Evolutionary conservation across 805 yeast genomes (phyloP).

Genomic region (Yarrowia alimentaria): DNA sequence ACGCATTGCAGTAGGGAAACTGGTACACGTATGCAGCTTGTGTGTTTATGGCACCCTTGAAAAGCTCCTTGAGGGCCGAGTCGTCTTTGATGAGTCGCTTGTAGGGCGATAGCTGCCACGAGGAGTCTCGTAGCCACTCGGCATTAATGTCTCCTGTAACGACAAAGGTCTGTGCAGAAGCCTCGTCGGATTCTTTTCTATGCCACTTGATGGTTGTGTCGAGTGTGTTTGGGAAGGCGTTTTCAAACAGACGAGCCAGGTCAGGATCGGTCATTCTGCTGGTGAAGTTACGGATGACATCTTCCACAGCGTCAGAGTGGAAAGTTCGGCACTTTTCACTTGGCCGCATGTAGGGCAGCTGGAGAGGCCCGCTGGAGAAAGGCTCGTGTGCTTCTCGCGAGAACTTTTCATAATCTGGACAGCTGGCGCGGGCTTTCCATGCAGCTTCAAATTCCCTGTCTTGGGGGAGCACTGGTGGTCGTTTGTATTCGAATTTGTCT

Average conservation of each 20-base stretch:
- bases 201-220: constrained; percentile 87
- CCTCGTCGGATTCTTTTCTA: constrained; percentile 33
- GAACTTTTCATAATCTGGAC: constrained; percentile 65
- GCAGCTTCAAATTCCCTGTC: constrained; percentile 10
- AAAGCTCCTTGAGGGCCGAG: constrained; percentile 47
- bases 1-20: constrained; percentile 87
- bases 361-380: constrained; percentile 52
- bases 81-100: constrained; percentile 60
- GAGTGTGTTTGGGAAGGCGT: constrained; percentile 80
- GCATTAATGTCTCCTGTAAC: constrained; percentile 94
- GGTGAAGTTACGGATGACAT: constrained; percentile 53
- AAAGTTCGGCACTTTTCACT: constrained; percentile 70
- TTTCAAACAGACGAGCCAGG: constrained; percentile 71
- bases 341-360: constrained; percentile 76
- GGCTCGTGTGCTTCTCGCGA: constrained; percentile 58
- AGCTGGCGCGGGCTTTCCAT: constrained; percentile 34
- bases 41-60: constrained; percentile 76
- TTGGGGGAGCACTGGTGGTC: not conserved
- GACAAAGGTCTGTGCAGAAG: constrained; percentile 61
- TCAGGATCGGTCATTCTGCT: constrained; percentile 57
- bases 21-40: constrained; percentile 63
- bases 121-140: constrained; percentile 88
- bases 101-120: constrained; percentile 77
- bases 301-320: constrained; percentile 59
- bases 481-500: constrained; percentile 1